These are phyloP conservation scores for Colletotrichum falcatum DNA, from an alignment of 2,329 filamentous ascomycete genomes.

Conservation along the genomic window DNA sequence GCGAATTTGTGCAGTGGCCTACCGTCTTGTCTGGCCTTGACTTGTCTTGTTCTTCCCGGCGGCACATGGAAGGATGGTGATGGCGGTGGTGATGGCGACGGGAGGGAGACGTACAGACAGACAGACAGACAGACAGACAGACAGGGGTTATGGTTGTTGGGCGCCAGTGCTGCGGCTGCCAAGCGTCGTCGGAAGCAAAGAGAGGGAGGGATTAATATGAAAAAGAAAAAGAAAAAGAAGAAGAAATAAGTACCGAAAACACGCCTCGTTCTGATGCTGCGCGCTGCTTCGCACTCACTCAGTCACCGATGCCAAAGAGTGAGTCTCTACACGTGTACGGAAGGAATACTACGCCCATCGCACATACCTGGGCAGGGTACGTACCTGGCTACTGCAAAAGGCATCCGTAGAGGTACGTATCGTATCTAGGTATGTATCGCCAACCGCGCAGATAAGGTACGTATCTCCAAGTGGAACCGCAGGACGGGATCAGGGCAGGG, in stretches of 20 bases:
- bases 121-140: neutral
- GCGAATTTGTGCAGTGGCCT: neutral
- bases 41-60: conserved; percentile 11
- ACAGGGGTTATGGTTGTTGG: conserved; percentile 25
- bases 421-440: neutral
- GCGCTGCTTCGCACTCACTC: neutral
- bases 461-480: neutral
- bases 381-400: too few relatives aligned
- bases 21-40: neutral
- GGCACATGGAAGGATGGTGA: neutral
- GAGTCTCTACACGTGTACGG: too few relatives aligned
- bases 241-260: neutral
- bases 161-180: conserved; percentile 21
- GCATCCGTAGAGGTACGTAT: too few relatives aligned
- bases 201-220: neutral
- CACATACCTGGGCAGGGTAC: too few relatives aligned
- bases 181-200: too few relatives aligned
- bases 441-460: neutral
- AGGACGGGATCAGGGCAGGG: conserved; percentile 16
- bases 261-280: neutral
- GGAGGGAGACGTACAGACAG: neutral
- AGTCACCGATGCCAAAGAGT: too few relatives aligned
- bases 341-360: too few relatives aligned
- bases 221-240: neutral
- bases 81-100: neutral